Evolutionary conservation across 257 asterid species (phyloP), one percentile per base, ranked within the genome.

Genomic region (Scutellaria barbata): DNA sequence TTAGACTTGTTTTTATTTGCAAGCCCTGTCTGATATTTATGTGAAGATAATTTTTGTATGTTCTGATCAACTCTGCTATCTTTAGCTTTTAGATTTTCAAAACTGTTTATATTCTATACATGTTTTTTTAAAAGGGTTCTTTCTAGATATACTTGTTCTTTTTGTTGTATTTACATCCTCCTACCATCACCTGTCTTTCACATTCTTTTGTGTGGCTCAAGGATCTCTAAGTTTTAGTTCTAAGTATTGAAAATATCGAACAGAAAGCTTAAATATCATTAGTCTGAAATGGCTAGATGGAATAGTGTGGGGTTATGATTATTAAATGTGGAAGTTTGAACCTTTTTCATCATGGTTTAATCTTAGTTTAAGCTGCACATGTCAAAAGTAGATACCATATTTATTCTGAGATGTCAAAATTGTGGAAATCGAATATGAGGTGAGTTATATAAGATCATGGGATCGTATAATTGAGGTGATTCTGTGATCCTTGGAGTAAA

Each of bases 121-220:
- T 35, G 8, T 57, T 18, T 25, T 8, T 41, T 25, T 14, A 3
- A 40, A 20, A 33, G 35, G 2, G 35, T 69, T n/a, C 43, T 8
- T 17, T 45, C 8, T 30, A 3, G 59, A 58, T 25, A 35, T 52
- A 43, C 37, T 22, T 68, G 45, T 33, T 74, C 42, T 20, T 10
- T 22, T 59, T 20, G 47, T 58, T 75, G 14, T 67, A 39, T 66
- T 74, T 74, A 10, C n/a, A 10, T 74, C 41, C 12, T 50, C 11
- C 47, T 63, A 17, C 14, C 40, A 30, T 33, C 7, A 12, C 43
- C 45, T 59, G 48, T 40, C 59, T 41, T 11, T 43, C 51, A n/a
- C 59, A 52, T 60, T 41, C 65, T 50, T 35, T 17, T 8, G 57
- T 37, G 42, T 7, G 59, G 60, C 54, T 68, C 43, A 39, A 30